Evolutionary conservation across 257 asterid genomes (phyloP).

Genomic region (Vinca minor): DNA sequence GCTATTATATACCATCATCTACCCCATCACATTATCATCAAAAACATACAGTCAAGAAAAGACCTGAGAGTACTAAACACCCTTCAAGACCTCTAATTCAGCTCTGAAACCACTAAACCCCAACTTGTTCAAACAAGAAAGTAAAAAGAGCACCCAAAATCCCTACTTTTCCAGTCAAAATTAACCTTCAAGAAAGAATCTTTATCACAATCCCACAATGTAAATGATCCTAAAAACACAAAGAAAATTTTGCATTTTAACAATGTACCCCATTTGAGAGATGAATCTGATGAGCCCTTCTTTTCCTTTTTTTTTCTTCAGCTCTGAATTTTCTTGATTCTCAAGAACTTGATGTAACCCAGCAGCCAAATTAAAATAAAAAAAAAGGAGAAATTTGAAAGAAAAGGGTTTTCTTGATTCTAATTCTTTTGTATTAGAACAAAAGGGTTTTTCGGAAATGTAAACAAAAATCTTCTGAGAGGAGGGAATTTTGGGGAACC

Average conservation of each 20-base stretch:
- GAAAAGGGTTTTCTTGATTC: not conserved
- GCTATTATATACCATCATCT: conserved; percentile 14
- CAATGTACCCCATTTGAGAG: conserved; percentile 4
- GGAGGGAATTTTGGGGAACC: conserved; percentile 6
- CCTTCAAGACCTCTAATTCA: conserved; percentile 21
- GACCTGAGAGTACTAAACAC: conserved; percentile 12
- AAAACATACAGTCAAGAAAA: conserved; percentile 13
- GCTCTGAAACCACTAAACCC: conserved; percentile 21
- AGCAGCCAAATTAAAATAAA: not conserved
- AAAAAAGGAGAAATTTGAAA: not conserved
- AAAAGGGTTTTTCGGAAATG: conserved; percentile 16
- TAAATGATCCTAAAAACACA: not conserved
- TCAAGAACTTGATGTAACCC: conserved; percentile 1
- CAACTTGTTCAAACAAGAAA: not conserved
- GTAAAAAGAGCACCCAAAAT: conserved; percentile 20
- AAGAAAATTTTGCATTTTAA: conserved; percentile 1
- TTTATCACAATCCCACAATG: conserved; percentile 5
- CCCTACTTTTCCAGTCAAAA: conserved; percentile 14
- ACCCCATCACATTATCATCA: conserved; percentile 15
- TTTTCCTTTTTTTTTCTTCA: conserved; percentile 1
- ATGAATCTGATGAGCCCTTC: conserved; percentile 10
- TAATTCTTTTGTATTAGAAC: not conserved
- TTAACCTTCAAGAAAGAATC: not conserved
- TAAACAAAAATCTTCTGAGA: conserved; percentile 2
- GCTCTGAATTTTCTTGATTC: not conserved